Evolutionary conservation across 768 basidiomycete genomes (phyloP), one percentile per base, ranked within the genome.

Genomic region (Mrakia gelida): DNA sequence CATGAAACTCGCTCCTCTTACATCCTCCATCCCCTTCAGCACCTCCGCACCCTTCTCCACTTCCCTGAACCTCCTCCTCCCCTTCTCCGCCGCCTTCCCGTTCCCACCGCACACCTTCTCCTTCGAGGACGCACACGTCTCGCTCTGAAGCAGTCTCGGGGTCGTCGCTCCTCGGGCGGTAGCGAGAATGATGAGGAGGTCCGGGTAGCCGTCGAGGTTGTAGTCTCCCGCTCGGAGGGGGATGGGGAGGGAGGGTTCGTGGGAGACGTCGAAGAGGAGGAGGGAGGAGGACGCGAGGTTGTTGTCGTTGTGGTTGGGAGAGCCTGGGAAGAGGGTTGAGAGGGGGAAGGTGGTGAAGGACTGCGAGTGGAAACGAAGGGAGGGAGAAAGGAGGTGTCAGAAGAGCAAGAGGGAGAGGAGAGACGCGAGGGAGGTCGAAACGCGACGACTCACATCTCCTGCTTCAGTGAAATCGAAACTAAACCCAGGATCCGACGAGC

Each of bases 171-270:
- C 80, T 41, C 80, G 28, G 1, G 38, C 49, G 4, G 61, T 45
- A 6, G 78, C 8, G n/a, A 87, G 82, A 32, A 90, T 89, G 13
- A 89, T 81, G 10, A 97, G 85, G 11, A 98, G 81, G 81, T 98
- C 97, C 0, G 96, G 95, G 85, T 92, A 98, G 3, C 97, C 97
- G 82, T 98, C 95, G 28, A 96, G 87, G 83, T 98, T 92, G 72
- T 89, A 91, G 84, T 99, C 97, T 45, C 95, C 97, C 0, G 95
- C 85, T 79, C 90, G 91, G 70, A 98, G 84, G 0, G 93, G 88
- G 23, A 95, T 84, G 0, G 95, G 94, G 8, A 95, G 83, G 0
- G 90, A 81, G 0, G 93, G 92, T 1, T 83, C 86, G 81, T 88
- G 88, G 0, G 91, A 88, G 5, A 87, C 89, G 81, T 95, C 92